Evolutionary conservation across 176 grass and related monocot species (phyloP).

Genomic region (Olyra latifolia): DNA sequence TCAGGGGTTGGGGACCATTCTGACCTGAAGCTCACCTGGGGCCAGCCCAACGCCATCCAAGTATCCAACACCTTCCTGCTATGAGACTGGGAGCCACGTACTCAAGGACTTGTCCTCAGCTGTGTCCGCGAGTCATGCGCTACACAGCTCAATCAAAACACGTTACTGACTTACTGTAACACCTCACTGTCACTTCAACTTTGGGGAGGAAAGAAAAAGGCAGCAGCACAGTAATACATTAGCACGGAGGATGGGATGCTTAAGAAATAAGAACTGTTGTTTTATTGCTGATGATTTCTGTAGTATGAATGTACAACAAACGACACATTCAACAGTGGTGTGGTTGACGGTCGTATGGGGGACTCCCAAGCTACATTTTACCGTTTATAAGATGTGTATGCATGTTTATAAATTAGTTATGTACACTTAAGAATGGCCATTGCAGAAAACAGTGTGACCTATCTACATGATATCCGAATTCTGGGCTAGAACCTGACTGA

Average conservation of each 20-base stretch:
- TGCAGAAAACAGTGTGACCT: not conserved
- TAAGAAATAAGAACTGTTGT: not conserved
- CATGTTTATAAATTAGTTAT: not conserved
- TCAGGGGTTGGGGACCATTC: slow-evolving; percentile 23
- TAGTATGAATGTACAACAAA: not conserved
- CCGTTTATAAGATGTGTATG: not conserved
- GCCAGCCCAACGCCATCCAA: not conserved
- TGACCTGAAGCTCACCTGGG: not conserved
- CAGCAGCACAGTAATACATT: not conserved
- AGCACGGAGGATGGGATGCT: not conserved
- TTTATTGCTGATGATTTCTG: not conserved
- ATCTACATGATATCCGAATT: slow-evolving; percentile 13
- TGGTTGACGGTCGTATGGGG: not conserved
- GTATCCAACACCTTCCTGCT: not conserved
- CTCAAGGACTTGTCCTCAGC: not conserved
- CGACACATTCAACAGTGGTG: not conserved
- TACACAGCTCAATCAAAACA: not conserved
- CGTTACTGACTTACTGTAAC: not conserved
- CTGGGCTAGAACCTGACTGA: slow-evolving; percentile 45
- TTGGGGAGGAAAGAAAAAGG: not conserved
- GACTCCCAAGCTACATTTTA: not conserved
- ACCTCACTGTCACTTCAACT: not conserved
- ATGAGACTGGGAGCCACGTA: not conserved
- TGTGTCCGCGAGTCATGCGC: too few species aligned
- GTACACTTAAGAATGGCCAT: not conserved